Conservation (phyloP, 2,329 filamentous ascomycete species). For the Phoma herbarum region DNA sequence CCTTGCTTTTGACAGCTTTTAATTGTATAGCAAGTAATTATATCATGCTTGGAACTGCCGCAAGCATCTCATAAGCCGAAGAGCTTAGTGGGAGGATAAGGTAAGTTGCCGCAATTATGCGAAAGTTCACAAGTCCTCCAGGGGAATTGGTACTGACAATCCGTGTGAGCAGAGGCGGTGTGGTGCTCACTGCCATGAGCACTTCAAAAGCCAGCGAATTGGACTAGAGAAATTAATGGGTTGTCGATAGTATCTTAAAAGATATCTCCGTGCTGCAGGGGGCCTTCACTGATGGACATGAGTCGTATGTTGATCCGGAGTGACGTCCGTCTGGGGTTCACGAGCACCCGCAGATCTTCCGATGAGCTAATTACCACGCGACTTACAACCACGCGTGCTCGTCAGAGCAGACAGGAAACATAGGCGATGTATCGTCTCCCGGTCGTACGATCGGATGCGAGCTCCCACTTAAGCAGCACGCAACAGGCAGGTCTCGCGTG, state of each 20-base stretch:
- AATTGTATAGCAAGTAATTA: too few species aligned
- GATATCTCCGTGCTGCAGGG: not conserved
- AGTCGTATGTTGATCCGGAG: not conserved
- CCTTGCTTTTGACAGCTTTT: too few species aligned
- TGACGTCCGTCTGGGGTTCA: not conserved
- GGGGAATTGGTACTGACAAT: not conserved
- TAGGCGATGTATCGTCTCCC: not conserved
- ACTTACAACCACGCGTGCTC: not conserved
- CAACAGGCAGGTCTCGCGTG: too few species aligned
- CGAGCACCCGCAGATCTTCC: not conserved
- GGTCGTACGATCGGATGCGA: too few species aligned
- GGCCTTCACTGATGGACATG: not conserved
- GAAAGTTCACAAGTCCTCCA: too few species aligned
- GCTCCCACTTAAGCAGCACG: too few species aligned
- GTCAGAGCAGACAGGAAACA: not conserved
- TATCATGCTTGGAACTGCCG: too few species aligned
- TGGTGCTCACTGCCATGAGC: not conserved
- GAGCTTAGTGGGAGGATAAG: too few species aligned
- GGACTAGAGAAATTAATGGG: not conserved
- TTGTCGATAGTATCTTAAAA: not conserved
- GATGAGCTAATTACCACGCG: not conserved
- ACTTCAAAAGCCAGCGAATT: not conserved
- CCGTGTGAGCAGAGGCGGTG: too few species aligned
- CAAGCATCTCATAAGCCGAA: too few species aligned
- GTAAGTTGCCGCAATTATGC: too few species aligned